Conservation (phyloP, 805 yeast genomes). For the Kazachstania taianensis region DNA sequence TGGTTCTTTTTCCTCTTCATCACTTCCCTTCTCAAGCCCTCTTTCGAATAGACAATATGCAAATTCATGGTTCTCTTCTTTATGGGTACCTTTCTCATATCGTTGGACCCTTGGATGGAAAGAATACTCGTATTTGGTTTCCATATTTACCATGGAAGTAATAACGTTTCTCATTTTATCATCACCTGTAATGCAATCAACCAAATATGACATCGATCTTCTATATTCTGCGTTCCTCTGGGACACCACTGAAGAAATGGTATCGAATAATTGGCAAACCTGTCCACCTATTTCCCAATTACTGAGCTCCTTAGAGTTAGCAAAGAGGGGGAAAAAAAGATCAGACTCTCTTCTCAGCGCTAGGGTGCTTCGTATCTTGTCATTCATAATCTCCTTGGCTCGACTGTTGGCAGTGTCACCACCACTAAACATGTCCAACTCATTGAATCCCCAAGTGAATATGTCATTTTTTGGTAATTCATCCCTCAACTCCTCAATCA, state of each 20-base stretch:
- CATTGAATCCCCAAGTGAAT: slow-evolving; percentile 39
- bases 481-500: slow-evolving; percentile 51
- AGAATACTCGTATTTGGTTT: slow-evolving; percentile 11
- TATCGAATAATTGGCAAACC: slow-evolving; percentile 16
- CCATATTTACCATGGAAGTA: slow-evolving; percentile 11
- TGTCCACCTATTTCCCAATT: slow-evolving; percentile 26
- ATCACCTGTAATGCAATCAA: slow-evolving; percentile 14
- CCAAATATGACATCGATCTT: slow-evolving; percentile 16
- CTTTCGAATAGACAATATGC: slow-evolving; percentile 16
- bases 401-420: slow-evolving; percentile 9
- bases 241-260: slow-evolving; percentile 16
- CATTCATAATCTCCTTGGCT: slow-evolving; percentile 11
- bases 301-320: slow-evolving; percentile 12
- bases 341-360: slow-evolving; percentile 41
- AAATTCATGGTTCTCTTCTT: slow-evolving; percentile 12
- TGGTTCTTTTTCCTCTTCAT: slow-evolving; percentile 1
- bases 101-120: slow-evolving; percentile 12
- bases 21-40: background rate
- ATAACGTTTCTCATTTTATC: slow-evolving; percentile 18
- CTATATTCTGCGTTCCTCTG: slow-evolving; percentile 10
- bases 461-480: slow-evolving; percentile 46
- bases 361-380: slow-evolving; percentile 39
- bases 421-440: slow-evolving; percentile 17
- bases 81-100: slow-evolving; percentile 1
- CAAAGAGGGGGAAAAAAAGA: slow-evolving; percentile 45